phyloP scores from a whole-genome alignment of 2,329 filamentous ascomycete species.

The Ciborinia camelliae region DNA sequence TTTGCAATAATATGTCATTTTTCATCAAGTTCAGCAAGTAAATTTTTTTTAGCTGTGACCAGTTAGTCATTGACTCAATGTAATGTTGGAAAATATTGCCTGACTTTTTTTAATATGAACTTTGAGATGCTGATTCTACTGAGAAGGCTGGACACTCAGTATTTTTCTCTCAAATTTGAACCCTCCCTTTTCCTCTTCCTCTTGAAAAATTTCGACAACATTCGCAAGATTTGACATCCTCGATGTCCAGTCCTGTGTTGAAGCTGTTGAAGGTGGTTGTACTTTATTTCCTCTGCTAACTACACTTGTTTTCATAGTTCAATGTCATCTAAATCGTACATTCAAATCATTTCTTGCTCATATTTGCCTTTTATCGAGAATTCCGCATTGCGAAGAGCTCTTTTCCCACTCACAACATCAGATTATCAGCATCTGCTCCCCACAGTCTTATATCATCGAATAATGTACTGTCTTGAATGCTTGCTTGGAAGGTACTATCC shows the following conservation, averaged over 20 bases:
- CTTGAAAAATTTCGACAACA: too few relatives aligned
- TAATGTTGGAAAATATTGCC: neutral
- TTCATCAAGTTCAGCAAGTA: neutral
- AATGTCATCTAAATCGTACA: neutral
- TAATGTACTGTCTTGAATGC: neutral
- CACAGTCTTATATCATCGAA: neutral
- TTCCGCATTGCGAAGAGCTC: neutral
- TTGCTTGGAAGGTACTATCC: neutral
- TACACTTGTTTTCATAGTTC: neutral
- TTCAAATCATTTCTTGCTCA: neutral
- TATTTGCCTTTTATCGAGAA: neutral
- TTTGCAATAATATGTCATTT: neutral
- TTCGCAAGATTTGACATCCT: neutral
- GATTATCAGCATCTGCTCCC: too few relatives aligned
- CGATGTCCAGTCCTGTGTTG: too few relatives aligned
- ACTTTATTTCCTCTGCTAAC: too few relatives aligned
- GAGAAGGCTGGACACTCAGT: neutral
- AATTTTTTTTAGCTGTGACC: neutral
- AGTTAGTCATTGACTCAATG: neutral
- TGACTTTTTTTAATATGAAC: neutral
- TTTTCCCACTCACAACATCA: neutral
- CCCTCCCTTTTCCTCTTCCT: neutral
- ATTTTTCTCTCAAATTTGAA: neutral
- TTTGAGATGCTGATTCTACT: neutral
- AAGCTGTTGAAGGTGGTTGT: too few relatives aligned